Base-by-base conservation (phyloP, 108 stramenopile species). In the Stephanodiscus triporus region DNA sequence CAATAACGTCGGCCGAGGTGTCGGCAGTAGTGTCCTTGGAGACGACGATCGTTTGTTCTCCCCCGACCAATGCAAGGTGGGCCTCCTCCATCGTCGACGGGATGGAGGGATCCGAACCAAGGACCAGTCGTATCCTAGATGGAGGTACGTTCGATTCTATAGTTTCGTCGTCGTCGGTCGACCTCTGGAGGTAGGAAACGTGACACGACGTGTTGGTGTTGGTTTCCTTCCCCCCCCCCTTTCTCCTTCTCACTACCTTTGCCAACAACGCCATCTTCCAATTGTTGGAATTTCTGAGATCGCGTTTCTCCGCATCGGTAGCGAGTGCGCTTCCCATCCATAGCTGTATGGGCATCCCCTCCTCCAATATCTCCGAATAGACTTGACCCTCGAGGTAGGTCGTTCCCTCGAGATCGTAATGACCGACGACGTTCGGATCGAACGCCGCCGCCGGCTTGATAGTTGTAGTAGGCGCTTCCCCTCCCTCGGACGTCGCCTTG, bases 11-110 rank as follows among this genome's bases (percentile, higher is more conserved):
- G 6, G 34, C 37, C 57, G 17, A 23, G 20, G 45, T 43, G 62
- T 59, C 32, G 19, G 13, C 53, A 36, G 63, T 49, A 36, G 6
- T 60, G 27, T 40, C 61, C 6, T 76, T 42, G 11, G 34, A 30
- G 24, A 60, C 47, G 11, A 45, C 51, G n/a, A 83, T 50, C 11
- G 78, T 73, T 64, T 88, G 89, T 73, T 91, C 90, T 26, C 89
- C 91, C 49, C 89, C 89, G 70, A 84, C 67, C 47, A 87, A 88
- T 36, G 89, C 76, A 14, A 95, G 54, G 17, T 87, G 84, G 3
- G 91, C 91, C 77, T 92, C 93, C 75, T 95, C 91, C 49, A 95
- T 27, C 4, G 87, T 88, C 29, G 86, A 85, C 16, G 93, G 93
- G 43, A 91, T 82, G 20, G 48, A 68, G 49, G 86, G 85, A 70